Evolutionary conservation across 768 basidiomycete species (phyloP).

Genomic region (Mycena maculata): DNA sequence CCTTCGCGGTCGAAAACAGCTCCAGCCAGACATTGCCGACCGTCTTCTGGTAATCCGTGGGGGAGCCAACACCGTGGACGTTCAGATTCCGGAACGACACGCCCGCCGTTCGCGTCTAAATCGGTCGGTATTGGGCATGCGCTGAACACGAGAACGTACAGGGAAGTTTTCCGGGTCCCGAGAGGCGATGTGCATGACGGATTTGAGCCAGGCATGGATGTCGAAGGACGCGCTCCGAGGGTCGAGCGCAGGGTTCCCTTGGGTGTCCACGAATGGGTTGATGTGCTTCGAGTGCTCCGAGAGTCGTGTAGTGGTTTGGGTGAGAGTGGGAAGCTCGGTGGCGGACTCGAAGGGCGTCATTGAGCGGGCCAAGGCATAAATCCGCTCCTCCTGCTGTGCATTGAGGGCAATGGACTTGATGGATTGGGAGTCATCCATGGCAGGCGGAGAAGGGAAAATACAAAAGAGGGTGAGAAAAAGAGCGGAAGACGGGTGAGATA

Average conservation of each 20-base stretch:
- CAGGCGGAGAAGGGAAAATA: no score
- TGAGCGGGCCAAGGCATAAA: conserved; percentile 16
- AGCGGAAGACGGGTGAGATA: no score
- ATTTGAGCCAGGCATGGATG: conserved; percentile 46
- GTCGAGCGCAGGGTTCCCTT: conserved; percentile 44
- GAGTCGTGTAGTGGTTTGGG: not conserved
- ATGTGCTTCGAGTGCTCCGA: conserved; percentile 11
- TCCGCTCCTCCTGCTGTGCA: conserved; percentile 20
- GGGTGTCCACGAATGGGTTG: conserved; percentile 42
- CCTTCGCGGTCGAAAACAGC: conserved; percentile 29
- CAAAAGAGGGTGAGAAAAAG: no score
- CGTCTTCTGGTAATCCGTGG: conserved; percentile 55
- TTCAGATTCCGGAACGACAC: conserved; percentile 51
- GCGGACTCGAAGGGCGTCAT: conserved; percentile 14
- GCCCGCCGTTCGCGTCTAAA: conserved; percentile 43
- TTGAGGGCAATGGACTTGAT: conserved; percentile 21
- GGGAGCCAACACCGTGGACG: conserved; percentile 43
- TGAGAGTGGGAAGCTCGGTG: not conserved
- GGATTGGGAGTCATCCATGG: no score
- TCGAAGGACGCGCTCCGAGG: conserved; percentile 50
- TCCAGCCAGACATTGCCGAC: conserved; percentile 48
- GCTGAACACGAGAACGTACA: conserved; percentile 14
- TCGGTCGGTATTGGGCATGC: not conserved
- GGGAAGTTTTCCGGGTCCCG: conserved; percentile 42
- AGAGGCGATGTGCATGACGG: conserved; percentile 39